Conservation (phyloP, 2,329 filamentous ascomycete genomes). For the Verticillium alfalfae region DNA sequence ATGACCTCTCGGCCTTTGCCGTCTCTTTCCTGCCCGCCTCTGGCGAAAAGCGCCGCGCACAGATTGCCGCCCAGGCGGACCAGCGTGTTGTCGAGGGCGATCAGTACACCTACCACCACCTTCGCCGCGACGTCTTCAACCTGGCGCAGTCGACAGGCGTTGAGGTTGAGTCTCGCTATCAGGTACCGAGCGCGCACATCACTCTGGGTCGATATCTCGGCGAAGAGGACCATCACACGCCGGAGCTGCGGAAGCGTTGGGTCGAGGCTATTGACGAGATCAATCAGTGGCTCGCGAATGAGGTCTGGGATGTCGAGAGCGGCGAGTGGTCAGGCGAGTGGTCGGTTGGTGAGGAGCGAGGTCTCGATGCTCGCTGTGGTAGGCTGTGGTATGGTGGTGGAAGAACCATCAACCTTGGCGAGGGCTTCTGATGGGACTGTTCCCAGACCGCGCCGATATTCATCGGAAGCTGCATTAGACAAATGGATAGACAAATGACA, state of each 20-base stretch:
- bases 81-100: conserved; percentile 44
- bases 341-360: conserved; percentile 81
- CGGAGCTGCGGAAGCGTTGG: conserved; percentile 56
- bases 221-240: conserved; percentile 56
- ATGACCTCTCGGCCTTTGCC: conserved; percentile 79
- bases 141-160: conserved; percentile 57
- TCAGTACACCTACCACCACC: conserved; percentile 81
- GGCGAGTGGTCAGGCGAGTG: conserved; percentile 60
- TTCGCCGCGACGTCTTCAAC: conserved; percentile 72
- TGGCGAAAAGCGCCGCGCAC: conserved; percentile 42
- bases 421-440: conserved; percentile 45
- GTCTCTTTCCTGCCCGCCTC: conserved; percentile 80
- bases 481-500: conserved; percentile 5
- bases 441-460: background rate
- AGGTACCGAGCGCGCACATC: conserved; percentile 84
- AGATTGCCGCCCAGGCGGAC: conserved; percentile 27
- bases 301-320: conserved; percentile 59
- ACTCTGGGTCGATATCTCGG: conserved; percentile 78
- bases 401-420: conserved; percentile 58
- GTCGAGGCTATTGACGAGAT: conserved; percentile 67
- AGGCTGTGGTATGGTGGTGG: conserved; percentile 85
- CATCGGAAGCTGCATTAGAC: background rate
- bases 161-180: conserved; percentile 72
- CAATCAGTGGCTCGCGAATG: conserved; percentile 66
- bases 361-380: conserved; percentile 70